phyloP scores from a whole-genome alignment of 768 basidiomycete species.

The Russula sp. region DNA sequence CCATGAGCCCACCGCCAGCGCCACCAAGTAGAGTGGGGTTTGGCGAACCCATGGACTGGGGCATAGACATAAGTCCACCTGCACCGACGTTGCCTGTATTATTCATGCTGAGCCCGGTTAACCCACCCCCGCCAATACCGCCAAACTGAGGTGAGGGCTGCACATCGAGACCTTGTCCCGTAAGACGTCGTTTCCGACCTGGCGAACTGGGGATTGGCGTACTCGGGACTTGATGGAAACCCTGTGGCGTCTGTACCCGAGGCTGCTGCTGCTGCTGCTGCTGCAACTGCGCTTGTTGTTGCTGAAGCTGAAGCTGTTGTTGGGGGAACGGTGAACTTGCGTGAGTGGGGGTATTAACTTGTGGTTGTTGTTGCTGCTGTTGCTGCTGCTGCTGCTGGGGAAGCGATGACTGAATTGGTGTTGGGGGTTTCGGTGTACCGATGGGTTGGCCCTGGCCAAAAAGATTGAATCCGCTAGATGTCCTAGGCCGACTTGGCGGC shows the following conservation, averaged over 20 bases:
- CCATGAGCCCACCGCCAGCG: slow-evolving; percentile 35
- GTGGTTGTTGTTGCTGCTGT: too few species aligned
- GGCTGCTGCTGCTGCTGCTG: slow-evolving; percentile 3
- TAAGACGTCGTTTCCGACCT: slow-evolving; percentile 22
- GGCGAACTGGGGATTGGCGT: slow-evolving; percentile 18
- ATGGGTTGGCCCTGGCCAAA: slow-evolving; percentile 21
- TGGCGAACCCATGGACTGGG: slow-evolving; percentile 22
- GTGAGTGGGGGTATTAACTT: slow-evolving; percentile 23
- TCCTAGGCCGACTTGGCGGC: slow-evolving; percentile 28
- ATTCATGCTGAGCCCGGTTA: slow-evolving; percentile 13
- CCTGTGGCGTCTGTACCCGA: slow-evolving; percentile 12
- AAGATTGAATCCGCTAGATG: slow-evolving; percentile 25
- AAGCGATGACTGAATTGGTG: slow-evolving; percentile 29
- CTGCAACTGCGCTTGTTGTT: slow-evolving; percentile 6
- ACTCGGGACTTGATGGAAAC: slow-evolving; percentile 13
- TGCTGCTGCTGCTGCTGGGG: slow-evolving; percentile 29
- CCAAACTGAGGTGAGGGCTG: slow-evolving; percentile 19
- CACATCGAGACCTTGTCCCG: slow-evolving; percentile 13
- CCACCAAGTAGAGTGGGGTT: slow-evolving; percentile 30
- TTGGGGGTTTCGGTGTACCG: slow-evolving; percentile 20
- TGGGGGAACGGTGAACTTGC: slow-evolving; percentile 16
- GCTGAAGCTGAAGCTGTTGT: slow-evolving; percentile 20
- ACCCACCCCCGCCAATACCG: slow-evolving; percentile 8
- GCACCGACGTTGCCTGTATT: slow-evolving; percentile 5
- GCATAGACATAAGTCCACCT: slow-evolving; percentile 10